These are phyloP conservation scores for Fomitopsis pinicola DNA, from an alignment of 1,284 basidiomycete genomes.

Conservation along the genomic window DNA sequence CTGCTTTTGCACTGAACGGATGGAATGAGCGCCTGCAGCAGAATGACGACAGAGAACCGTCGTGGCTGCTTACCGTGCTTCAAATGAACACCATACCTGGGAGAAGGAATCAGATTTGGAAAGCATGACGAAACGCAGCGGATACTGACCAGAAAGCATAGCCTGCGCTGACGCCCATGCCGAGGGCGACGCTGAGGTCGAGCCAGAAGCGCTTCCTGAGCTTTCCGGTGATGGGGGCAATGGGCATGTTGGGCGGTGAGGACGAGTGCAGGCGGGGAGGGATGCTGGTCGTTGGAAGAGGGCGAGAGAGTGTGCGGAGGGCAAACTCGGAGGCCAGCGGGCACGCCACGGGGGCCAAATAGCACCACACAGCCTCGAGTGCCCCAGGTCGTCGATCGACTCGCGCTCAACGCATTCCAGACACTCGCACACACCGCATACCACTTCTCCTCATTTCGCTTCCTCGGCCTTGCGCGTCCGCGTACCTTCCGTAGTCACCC, in stretches of 20 bases:
- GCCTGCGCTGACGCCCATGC: conserved; percentile 66
- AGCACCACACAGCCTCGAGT: conserved; percentile 19
- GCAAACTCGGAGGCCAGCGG: conserved; percentile 11
- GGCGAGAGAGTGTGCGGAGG: conserved; percentile 16
- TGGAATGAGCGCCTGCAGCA: not conserved
- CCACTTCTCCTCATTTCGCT: not conserved
- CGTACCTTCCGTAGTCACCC: not conserved
- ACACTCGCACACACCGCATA: not conserved
- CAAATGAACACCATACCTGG: conserved; percentile 79
- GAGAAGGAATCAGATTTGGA: conserved; percentile 5
- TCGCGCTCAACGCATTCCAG: conserved; percentile 8
- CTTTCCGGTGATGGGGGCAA: conserved; percentile 85
- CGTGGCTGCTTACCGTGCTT: conserved; percentile 62
- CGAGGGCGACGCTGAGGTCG: conserved; percentile 67
- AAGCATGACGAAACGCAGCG: conserved; percentile 15
- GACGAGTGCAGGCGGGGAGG: conserved; percentile 10
- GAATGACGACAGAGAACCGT: not conserved
- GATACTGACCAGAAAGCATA: conserved; percentile 75
- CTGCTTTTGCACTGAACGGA: conserved; percentile 61
- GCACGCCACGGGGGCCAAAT: conserved; percentile 22
- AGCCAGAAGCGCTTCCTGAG: conserved; percentile 86
- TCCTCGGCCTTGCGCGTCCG: conserved; percentile 9
- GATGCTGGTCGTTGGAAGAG: conserved; percentile 12
- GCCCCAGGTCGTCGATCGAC: conserved; percentile 13
- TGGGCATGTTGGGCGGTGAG: conserved; percentile 47